Percentiles rank a stretch among this genome's conserved stretches.
Evolutionary conservation across 371 early-diverging fungal species (phyloP).

Genomic region (Lichtheimia ornata): DNA sequence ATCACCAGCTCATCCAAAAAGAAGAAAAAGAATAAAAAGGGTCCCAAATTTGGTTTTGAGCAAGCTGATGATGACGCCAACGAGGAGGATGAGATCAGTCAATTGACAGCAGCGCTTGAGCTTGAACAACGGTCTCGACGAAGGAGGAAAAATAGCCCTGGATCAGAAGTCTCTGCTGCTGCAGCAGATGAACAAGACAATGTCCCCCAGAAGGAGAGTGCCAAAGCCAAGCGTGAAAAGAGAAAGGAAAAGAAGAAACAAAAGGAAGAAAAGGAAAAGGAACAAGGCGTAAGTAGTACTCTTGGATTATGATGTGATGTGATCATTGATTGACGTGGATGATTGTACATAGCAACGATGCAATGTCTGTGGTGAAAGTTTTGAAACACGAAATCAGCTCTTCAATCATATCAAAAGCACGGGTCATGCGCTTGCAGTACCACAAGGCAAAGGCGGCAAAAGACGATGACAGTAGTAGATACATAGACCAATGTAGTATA

Average conservation of each 20-base stretch:
- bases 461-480: neutral
- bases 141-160: conserved; percentile 12
- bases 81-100: conserved; percentile 28
- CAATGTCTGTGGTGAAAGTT: conserved; percentile 66
- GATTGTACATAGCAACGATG: conserved; percentile 44
- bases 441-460: conserved; percentile 1
- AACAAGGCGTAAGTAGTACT: neutral
- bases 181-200: conserved; percentile 26
- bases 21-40: conserved; percentile 42
- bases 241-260: conserved; percentile 53
- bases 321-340: neutral
- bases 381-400: conserved; percentile 67
- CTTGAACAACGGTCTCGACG: conserved; percentile 22
- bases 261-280: conserved; percentile 31
- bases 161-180: conserved; percentile 10
- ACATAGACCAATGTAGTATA: neutral
- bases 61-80: conserved; percentile 22
- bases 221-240: conserved; percentile 43
- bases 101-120: conserved; percentile 29
- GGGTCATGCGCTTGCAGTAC: conserved; percentile 69
- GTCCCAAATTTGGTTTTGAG: conserved; percentile 32
- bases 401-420: conserved; percentile 74
- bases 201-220: conserved; percentile 38
- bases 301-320: neutral
- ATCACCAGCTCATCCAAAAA: conserved; percentile 21